These are phyloP conservation scores for Gossypium schwendimanii DNA, from an alignment of 441 rosid genomes.

Conservation along the genomic window DNA sequence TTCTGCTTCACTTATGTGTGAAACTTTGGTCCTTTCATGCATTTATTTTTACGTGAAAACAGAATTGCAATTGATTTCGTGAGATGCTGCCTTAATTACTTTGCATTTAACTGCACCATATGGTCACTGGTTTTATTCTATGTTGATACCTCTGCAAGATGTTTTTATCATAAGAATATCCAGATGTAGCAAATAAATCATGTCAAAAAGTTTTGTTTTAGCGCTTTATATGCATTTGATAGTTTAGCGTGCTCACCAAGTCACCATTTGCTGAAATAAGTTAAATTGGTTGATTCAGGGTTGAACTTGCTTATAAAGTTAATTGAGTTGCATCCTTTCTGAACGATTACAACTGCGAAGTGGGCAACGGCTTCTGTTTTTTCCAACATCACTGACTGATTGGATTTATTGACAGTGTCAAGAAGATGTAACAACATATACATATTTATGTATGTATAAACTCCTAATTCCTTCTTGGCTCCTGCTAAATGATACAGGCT, in stretches of 20 bases:
- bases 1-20: background rate
- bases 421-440: background rate
- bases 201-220: background rate
- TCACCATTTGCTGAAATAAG: background rate
- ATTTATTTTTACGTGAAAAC: background rate
- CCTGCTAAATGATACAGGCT: no score
- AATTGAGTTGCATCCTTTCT: background rate
- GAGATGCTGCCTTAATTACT: background rate
- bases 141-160: background rate
- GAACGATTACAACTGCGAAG: background rate
- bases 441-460: background rate
- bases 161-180: background rate
- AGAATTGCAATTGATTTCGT: background rate
- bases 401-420: background rate
- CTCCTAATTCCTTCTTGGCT: background rate
- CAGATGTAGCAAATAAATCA: background rate
- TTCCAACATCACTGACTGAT: background rate
- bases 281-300: slow-evolving; percentile 3
- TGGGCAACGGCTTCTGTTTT: background rate
- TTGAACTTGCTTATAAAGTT: background rate
- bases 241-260: background rate
- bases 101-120: background rate
- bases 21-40: background rate
- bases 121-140: background rate
- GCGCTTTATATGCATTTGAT: background rate